Percentiles rank a stretch among this genome's conserved stretches.
Conservation (phyloP, 2,329 filamentous ascomycete species). For the Camptophora hylomeconis region DNA sequence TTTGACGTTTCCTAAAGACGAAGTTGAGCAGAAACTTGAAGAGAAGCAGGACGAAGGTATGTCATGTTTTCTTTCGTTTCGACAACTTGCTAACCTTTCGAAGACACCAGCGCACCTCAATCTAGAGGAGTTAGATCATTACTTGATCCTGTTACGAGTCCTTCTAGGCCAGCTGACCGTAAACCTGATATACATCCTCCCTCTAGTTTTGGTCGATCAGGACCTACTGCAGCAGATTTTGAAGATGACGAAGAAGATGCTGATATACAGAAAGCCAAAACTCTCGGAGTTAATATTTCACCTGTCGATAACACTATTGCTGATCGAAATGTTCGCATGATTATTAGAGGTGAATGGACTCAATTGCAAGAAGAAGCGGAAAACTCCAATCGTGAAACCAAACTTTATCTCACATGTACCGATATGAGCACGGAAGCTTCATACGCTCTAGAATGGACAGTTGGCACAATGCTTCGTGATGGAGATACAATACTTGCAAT, state of each 20-base stretch:
- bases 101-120: too few species aligned
- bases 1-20: background rate
- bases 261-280: conserved; percentile 68
- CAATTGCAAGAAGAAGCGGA: conserved; percentile 53
- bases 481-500: conserved; percentile 89
- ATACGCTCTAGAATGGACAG: conserved; percentile 93
- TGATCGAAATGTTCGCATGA: conserved; percentile 74
- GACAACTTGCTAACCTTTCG: conserved; percentile 1
- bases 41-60: too few species aligned
- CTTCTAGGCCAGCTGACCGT: too few species aligned
- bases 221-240: conserved; percentile 17
- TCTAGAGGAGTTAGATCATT: too few species aligned
- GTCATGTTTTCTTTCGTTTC: background rate
- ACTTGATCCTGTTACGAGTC: too few species aligned
- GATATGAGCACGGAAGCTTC: conserved; percentile 89
- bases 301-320: conserved; percentile 59
- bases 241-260: conserved; percentile 20
- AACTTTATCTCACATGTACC: conserved; percentile 91
- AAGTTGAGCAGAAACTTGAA: conserved; percentile 1
- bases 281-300: conserved; percentile 67
- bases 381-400: conserved; percentile 61
- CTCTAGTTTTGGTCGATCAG: conserved; percentile 2
- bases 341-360: conserved; percentile 75
- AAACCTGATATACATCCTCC: conserved; percentile 25
- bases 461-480: conserved; percentile 85